These are phyloP conservation scores for Erythrophleum ivorense DNA, from an alignment of 331 rosid species.

Conservation along the genomic window DNA sequence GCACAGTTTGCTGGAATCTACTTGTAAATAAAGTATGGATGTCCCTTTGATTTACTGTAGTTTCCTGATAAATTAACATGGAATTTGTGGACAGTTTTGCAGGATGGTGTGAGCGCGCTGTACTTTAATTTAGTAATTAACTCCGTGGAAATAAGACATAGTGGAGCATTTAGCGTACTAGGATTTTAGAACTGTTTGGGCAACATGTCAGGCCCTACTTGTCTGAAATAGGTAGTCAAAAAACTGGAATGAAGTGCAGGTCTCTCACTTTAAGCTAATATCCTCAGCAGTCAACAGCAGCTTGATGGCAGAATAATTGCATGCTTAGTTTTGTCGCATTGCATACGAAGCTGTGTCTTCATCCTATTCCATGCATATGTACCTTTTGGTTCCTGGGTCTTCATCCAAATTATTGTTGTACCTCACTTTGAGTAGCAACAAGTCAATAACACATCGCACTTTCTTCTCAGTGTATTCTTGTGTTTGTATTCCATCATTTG, in stretches of 20 bases:
- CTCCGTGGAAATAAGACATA: conserved; percentile 36
- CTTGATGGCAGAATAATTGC: conserved; percentile 28
- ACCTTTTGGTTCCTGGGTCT: conserved; percentile 24
- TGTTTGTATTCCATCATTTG: not conserved
- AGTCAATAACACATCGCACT: not conserved
- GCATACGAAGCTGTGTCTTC: conserved; percentile 2
- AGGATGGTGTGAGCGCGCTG: conserved; percentile 33
- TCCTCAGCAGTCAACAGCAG: conserved; percentile 26
- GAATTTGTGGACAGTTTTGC: conserved; percentile 25
- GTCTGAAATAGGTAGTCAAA: not conserved
- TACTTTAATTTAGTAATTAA: conserved; percentile 23
- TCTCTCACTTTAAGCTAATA: conserved; percentile 30
- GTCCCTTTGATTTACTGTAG: not conserved
- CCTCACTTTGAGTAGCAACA: not conserved
- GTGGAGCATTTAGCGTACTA: conserved; percentile 15
- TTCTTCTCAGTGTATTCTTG: not conserved
- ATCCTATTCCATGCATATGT: conserved; percentile 33
- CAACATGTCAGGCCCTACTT: conserved; percentile 33
- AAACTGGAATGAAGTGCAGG: not conserved
- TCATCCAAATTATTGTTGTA: not conserved
- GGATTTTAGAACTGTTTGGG: conserved; percentile 4
- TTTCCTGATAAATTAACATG: not conserved
- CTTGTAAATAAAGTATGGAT: not conserved
- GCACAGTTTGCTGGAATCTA: not conserved
- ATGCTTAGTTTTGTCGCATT: conserved; percentile 17